phyloP scores from a whole-genome alignment of 2,329 filamentous ascomycete genomes.

The Colletotrichum lindemuthianum region DNA sequence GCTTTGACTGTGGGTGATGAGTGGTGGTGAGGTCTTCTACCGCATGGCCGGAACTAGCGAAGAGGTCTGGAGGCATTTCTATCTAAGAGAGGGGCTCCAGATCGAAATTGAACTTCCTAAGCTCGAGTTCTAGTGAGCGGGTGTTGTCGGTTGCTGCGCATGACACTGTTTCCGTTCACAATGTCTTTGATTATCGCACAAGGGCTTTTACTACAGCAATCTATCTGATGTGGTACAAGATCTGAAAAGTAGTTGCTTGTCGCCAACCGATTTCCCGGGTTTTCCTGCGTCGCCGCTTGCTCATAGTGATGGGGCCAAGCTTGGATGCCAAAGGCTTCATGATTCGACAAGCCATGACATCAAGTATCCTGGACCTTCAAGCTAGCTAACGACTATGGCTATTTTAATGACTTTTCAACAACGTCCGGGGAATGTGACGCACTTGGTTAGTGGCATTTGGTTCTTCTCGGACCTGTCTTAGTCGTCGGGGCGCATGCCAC shows the following conservation, averaged over 20 bases:
- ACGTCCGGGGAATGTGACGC: conserved; percentile 1
- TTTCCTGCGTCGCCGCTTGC: no score
- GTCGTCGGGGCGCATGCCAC: conserved; percentile 26
- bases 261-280: no score
- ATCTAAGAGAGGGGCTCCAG: no score
- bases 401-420: neutral
- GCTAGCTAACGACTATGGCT: neutral
- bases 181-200: neutral
- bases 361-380: neutral
- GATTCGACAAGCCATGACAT: neutral
- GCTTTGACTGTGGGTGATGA: no score
- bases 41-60: no score
- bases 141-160: no score
- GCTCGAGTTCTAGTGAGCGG: no score
- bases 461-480: conserved; percentile 17
- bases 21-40: no score
- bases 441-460: neutral
- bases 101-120: no score
- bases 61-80: no score
- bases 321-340: neutral
- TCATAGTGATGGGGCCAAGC: no score
- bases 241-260: no score
- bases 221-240: neutral
- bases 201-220: neutral
- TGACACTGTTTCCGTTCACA: neutral